Evolutionary conservation across 805 yeast genomes (phyloP).

Genomic region (Starmerella etchellsii): DNA sequence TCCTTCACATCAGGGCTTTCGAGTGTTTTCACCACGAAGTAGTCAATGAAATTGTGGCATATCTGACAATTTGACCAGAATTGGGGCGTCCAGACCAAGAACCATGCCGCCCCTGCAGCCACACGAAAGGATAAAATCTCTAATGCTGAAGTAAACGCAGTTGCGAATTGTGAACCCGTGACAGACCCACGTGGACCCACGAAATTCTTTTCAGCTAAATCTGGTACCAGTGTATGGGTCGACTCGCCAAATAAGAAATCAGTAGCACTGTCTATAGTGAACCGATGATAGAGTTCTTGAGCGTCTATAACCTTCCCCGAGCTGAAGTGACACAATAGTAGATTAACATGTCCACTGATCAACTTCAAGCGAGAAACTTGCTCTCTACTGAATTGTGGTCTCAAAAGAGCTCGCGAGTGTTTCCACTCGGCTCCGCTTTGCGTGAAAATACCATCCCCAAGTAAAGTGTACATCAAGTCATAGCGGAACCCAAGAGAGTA

Average conservation of each 20-base stretch:
- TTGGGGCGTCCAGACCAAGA: constrained; percentile 19
- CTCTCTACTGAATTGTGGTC: constrained; percentile 25
- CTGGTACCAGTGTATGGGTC: constrained; percentile 20
- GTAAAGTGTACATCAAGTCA: constrained; percentile 16
- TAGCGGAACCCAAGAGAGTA: constrained; percentile 23
- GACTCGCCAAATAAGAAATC: constrained; percentile 23
- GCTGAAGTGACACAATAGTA: constrained; percentile 13
- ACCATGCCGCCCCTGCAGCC: constrained; percentile 18
- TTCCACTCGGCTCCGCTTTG: constrained; percentile 25
- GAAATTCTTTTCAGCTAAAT: constrained; percentile 8
- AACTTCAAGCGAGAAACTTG: constrained; percentile 20
- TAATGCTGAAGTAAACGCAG: constrained; percentile 20
- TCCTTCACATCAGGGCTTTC: constrained; percentile 24
- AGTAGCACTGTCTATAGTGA: constrained; percentile 25
- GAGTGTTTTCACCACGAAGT: constrained; percentile 32
- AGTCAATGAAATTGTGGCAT: constrained; percentile 31
- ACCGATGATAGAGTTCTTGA: constrained; percentile 16
- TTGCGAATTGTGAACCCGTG: constrained; percentile 21
- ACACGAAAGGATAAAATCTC: constrained; percentile 19
- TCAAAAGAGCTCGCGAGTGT: constrained; percentile 24
- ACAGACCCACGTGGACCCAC: constrained; percentile 19
- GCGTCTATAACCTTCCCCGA: constrained; percentile 10
- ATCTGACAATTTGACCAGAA: constrained; percentile 28
- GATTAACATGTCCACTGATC: constrained; percentile 23
- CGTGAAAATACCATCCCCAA: constrained; percentile 25